These are phyloP conservation scores for Exophiala sp. DNA, from an alignment of 2,329 filamentous ascomycete species.

Conservation along the genomic window DNA sequence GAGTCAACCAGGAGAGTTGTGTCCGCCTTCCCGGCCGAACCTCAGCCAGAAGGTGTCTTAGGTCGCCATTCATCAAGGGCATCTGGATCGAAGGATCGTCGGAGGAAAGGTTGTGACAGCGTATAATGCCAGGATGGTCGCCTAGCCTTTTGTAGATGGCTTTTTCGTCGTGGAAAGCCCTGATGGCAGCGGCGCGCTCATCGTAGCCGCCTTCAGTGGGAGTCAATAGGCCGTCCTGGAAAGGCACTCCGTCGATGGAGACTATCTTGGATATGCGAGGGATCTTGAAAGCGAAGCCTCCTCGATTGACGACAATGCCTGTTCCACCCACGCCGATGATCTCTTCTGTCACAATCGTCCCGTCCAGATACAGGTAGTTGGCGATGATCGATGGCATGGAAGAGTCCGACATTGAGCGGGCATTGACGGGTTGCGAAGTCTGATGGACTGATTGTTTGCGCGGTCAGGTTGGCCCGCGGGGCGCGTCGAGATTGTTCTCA, in stretches of 20 bases:
- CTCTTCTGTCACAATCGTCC: slow-evolving; percentile 18
- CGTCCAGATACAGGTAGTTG: slow-evolving; percentile 13
- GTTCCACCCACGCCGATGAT: slow-evolving; percentile 22
- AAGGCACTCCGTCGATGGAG: slow-evolving; percentile 15
- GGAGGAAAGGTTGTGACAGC: slow-evolving; percentile 6
- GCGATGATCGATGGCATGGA: not conserved
- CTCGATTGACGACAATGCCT: slow-evolving; percentile 20
- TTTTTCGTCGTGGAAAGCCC: slow-evolving; percentile 17
- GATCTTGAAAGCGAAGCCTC: slow-evolving; percentile 23
- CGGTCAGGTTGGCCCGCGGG: too few species aligned
- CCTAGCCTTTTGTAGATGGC: slow-evolving; percentile 15
- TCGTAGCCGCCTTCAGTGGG: slow-evolving; percentile 23
- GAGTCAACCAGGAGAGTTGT: slow-evolving; percentile 15
- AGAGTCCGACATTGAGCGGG: too few species aligned
- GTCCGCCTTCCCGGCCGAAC: not conserved
- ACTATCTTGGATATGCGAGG: slow-evolving; percentile 18
- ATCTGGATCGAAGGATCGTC: slow-evolving; percentile 10
- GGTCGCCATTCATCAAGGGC: slow-evolving; percentile 23
- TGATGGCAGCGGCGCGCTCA: slow-evolving; percentile 15
- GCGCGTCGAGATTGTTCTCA: too few species aligned
- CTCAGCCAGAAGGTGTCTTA: slow-evolving; percentile 14
- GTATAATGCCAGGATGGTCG: slow-evolving; percentile 11
- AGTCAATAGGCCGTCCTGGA: slow-evolving; percentile 11
- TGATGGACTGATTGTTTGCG: too few species aligned
- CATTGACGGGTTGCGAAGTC: too few species aligned